Evolutionary conservation across 768 basidiomycete species (phyloP), one percentile per base, ranked within the genome.

Genomic region (Boletus tylopilopsis): DNA sequence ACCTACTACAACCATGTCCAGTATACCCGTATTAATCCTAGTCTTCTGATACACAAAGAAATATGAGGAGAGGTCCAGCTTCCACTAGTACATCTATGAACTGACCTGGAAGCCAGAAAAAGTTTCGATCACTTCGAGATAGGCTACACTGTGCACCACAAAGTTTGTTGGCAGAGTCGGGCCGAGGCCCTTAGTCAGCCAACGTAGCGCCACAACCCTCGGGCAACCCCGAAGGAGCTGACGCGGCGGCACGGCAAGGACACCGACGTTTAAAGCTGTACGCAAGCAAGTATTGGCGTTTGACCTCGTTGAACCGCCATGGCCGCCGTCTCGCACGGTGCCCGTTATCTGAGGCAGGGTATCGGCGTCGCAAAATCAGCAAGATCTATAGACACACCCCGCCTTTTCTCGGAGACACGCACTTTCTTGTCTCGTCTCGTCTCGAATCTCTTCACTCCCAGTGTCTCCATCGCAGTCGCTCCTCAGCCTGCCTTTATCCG

Each of bases 381-480:
- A 27, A 73, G 80, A 45, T 68, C 71, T 29, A 65, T 83, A 39
- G 78, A 82, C 61, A 68, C 73, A 1, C 74, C 80, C 55, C 73
- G 70, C 47, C 56, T 85, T 38, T 67, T 85, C 49, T 70, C 72
- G 16, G 72, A 78, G 35, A 76, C 85, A 15, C 78, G 75, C 49
- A 75, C 73, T n/a, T 50, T 85, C 30, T 57, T 87, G 40, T 69
- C 78, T 39, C 75, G 72, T 30, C 74, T 88, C 51, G 74, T 84
- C 48, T 69, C 76, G 11, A 75, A 79, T 45, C 73, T 86, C 29
- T 77, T 79, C 32, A 63, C 85, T 5, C 84, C 85, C 4, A 81
- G 82, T 43, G 63, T 57, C 21, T 53, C 12, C 51, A 62, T 25
- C n/a, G 57, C 45, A n/a, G 27, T 33, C 39, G 19, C n/a, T 16